Percentiles rank a stretch among this genome's conserved stretches.
Evolutionary conservation across 140 eudicot species (phyloP).

Genomic region (Erigeron philadelphicus): DNA sequence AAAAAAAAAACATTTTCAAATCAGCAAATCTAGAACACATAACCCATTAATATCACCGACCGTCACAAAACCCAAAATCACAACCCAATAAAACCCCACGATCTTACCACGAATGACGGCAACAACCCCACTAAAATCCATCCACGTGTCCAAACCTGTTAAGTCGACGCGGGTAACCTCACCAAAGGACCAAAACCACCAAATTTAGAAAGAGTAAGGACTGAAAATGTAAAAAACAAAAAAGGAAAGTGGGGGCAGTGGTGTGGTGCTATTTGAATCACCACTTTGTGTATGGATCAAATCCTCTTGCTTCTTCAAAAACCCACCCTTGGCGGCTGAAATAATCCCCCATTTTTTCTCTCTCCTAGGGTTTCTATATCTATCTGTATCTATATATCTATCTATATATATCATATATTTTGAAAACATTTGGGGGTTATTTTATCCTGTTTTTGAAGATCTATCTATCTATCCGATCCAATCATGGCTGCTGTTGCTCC

Average conservation of each 20-base stretch:
- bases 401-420: slow-evolving; percentile 18
- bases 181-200: slow-evolving; percentile 1
- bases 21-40: slow-evolving; percentile 4
- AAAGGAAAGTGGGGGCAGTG: neutral
- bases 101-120: slow-evolving; percentile 39
- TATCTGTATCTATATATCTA: slow-evolving; percentile 23
- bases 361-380: slow-evolving; percentile 39
- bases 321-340: slow-evolving; percentile 43
- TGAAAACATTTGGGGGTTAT: slow-evolving; percentile 21
- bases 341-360: slow-evolving; percentile 17
- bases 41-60: slow-evolving; percentile 7
- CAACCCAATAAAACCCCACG: slow-evolving; percentile 20
- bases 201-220: slow-evolving; percentile 14
- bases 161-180: slow-evolving; percentile 7
- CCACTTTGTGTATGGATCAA: slow-evolving; percentile 31
- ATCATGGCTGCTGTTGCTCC: slow-evolving; percentile 64
- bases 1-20: neutral
- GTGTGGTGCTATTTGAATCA: slow-evolving; percentile 67
- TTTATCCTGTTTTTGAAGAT: slow-evolving; percentile 19
- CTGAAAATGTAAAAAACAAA: neutral
- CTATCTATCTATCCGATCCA: slow-evolving; percentile 22
- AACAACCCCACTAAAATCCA: slow-evolving; percentile 18
- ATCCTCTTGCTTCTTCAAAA: slow-evolving; percentile 32
- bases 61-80: slow-evolving; percentile 3
- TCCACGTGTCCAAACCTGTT: slow-evolving; percentile 22